phyloP scores from a whole-genome alignment of 306 rosid genomes.

The Prunus campanulata region DNA sequence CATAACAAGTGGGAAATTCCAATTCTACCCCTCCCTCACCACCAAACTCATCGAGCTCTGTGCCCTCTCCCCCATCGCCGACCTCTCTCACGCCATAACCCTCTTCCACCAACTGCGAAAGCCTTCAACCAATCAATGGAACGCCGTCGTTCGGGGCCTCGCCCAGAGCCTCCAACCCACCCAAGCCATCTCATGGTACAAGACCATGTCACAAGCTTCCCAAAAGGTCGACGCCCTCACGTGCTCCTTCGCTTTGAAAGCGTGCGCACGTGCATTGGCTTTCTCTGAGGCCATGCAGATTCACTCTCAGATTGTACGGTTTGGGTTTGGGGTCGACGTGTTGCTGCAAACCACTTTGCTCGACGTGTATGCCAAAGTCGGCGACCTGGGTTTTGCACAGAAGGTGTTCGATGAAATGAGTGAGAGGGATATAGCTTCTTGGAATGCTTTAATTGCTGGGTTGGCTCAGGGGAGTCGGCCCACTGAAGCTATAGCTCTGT shows the following conservation, averaged over 20 bases:
- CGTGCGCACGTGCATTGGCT: constrained; percentile 81
- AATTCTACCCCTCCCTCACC: constrained; percentile 49
- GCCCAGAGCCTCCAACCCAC: constrained; percentile 70
- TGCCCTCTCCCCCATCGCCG: constrained; percentile 55
- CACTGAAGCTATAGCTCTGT: constrained; percentile 57
- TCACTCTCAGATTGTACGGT: constrained; percentile 61
- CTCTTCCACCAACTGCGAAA: constrained; percentile 46
- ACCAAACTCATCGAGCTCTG: constrained; percentile 68
- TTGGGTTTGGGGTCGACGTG: constrained; percentile 54
- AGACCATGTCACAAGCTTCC: constrained; percentile 40
- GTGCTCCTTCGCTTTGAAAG: constrained; percentile 79
- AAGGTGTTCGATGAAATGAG: constrained; percentile 79
- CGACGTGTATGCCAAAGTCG: constrained; percentile 68
- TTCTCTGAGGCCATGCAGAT: constrained; percentile 52
- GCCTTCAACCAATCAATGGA: constrained; percentile 80
- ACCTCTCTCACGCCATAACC: constrained; percentile 50
- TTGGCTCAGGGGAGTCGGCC: constrained; percentile 78
- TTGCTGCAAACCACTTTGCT: constrained; percentile 68
- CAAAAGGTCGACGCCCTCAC: constrained; percentile 66
- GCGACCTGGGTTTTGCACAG: constrained; percentile 50
- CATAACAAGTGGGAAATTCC: constrained; percentile 57
- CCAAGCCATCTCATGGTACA: constrained; percentile 58
- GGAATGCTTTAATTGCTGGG: constrained; percentile 83
- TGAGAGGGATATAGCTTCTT: constrained; percentile 62
- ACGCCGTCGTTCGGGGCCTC: constrained; percentile 75